These are phyloP conservation scores for Stephanocyclus meneghinianus DNA, from an alignment of 352 stramenopile species.

Conservation along the genomic window DNA sequence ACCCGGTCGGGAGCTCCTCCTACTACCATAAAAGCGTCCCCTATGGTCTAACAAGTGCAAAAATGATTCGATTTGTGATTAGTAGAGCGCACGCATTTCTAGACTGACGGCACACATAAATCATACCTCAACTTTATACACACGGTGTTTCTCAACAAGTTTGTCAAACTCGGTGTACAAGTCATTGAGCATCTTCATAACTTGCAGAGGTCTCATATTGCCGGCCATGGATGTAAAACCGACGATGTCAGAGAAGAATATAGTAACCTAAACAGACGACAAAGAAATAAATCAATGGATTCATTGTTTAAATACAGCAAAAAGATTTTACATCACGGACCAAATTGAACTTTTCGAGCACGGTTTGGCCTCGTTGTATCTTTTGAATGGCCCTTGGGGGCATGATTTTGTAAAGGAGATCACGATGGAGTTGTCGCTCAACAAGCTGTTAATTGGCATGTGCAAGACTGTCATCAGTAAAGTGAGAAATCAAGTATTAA, in stretches of 20 bases:
- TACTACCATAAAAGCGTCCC: slow-evolving; percentile 89
- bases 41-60: slow-evolving; percentile 75
- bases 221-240: slow-evolving; percentile 52
- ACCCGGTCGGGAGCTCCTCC: slow-evolving; percentile 84
- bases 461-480: neutral
- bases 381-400: slow-evolving; percentile 23
- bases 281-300: too few relatives aligned
- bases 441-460: neutral
- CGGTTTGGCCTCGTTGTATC: slow-evolving; percentile 20
- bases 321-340: neutral
- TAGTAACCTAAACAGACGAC: slow-evolving; percentile 18
- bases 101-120: neutral
- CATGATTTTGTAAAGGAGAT: slow-evolving; percentile 30
- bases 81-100: neutral
- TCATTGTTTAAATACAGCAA: too few relatives aligned
- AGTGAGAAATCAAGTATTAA: neutral
- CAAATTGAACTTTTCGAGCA: slow-evolving; percentile 37
- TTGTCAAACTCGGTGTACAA: slow-evolving; percentile 91
- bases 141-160: slow-evolving; percentile 87
- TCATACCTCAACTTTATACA: slow-evolving; percentile 84
- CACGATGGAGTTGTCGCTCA: slow-evolving; percentile 20
- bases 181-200: slow-evolving; percentile 82
- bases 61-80: neutral
- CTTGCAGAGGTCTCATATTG: slow-evolving; percentile 48
- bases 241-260: slow-evolving; percentile 66